Conservation (phyloP, 768 basidiomycete genomes). For the Baorangia bicolor region DNA sequence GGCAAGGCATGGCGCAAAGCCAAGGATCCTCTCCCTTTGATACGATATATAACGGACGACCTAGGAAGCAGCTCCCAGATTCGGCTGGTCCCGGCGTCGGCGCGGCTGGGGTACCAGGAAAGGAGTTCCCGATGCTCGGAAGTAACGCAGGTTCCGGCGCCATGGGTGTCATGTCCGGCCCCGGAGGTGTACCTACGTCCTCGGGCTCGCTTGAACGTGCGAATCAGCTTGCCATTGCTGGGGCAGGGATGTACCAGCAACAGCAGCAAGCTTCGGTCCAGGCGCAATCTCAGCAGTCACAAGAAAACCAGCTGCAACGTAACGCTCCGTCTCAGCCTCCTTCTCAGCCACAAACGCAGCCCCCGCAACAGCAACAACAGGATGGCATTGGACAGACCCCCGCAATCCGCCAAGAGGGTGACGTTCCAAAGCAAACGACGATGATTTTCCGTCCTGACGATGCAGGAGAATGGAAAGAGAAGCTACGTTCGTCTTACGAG, state of each 20-base stretch:
- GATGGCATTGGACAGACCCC: constrained; percentile 17
- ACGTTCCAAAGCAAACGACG: constrained; percentile 40
- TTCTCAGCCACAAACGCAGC: constrained; percentile 19
- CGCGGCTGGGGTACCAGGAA: constrained; percentile 34
- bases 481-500: constrained; percentile 63
- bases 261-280: constrained; percentile 30
- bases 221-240: constrained; percentile 35
- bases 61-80: constrained; percentile 78
- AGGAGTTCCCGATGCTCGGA: constrained; percentile 67
- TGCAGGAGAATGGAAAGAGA: constrained; percentile 84
- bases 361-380: constrained; percentile 19
- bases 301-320: constrained; percentile 32
- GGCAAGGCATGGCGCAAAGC: constrained; percentile 17
- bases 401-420: constrained; percentile 14
- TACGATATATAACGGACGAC: constrained; percentile 74
- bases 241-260: constrained; percentile 43
- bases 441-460: constrained; percentile 89
- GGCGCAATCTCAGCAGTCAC: constrained; percentile 27
- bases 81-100: constrained; percentile 41
- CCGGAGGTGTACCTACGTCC: constrained; percentile 48
- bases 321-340: constrained; percentile 36
- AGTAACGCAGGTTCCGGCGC: constrained; percentile 29
- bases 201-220: constrained; percentile 53
- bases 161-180: constrained; percentile 51
- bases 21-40: constrained; percentile 56